phyloP scores from a whole-genome alignment of 2,329 filamentous ascomycete species.

The Didymella segeticola region DNA sequence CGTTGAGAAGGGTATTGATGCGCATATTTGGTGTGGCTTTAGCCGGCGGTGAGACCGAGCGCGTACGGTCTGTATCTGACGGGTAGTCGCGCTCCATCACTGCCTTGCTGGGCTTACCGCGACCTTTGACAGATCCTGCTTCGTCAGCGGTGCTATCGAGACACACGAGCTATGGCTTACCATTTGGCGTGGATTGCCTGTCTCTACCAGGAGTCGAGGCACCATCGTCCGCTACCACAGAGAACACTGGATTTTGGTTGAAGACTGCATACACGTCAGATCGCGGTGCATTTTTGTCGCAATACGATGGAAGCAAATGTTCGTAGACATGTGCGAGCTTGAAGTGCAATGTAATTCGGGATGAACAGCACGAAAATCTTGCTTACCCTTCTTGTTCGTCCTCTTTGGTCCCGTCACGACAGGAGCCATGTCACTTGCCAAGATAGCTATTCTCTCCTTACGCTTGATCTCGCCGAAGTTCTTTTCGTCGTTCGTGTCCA shows the following conservation, averaged over 20 bases:
- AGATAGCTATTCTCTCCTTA: conserved; percentile 73
- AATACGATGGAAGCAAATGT: not conserved
- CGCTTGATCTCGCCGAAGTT: conserved; percentile 76
- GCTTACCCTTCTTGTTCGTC: conserved; percentile 55
- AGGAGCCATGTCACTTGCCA: conserved; percentile 76
- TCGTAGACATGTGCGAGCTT: not conserved
- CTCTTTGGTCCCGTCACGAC: conserved; percentile 62
- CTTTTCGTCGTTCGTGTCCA: conserved; percentile 73
- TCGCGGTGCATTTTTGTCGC: not conserved
- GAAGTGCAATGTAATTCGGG: not conserved
- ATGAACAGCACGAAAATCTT: not conserved
- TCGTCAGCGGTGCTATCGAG: not conserved
- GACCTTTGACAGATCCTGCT: conserved; percentile 45
- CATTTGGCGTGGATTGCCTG: conserved; percentile 49
- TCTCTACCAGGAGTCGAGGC: conserved; percentile 49
- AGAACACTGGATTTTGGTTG: conserved; percentile 52
- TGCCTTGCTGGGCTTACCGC: conserved; percentile 44
- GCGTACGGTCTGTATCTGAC: conserved; percentile 56
- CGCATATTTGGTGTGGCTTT: conserved; percentile 53
- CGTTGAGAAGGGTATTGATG: conserved; percentile 58
- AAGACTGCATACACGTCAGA: conserved; percentile 38
- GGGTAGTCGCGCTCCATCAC: conserved; percentile 47
- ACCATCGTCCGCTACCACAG: conserved; percentile 49
- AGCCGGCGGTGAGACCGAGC: conserved; percentile 53
- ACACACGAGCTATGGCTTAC: conserved; percentile 19